A percentile compares a stretch with the other conserved stretches of the same genome.
Conservation (phyloP, 768 basidiomycete genomes). For the Lactifluus piperatus region DNA sequence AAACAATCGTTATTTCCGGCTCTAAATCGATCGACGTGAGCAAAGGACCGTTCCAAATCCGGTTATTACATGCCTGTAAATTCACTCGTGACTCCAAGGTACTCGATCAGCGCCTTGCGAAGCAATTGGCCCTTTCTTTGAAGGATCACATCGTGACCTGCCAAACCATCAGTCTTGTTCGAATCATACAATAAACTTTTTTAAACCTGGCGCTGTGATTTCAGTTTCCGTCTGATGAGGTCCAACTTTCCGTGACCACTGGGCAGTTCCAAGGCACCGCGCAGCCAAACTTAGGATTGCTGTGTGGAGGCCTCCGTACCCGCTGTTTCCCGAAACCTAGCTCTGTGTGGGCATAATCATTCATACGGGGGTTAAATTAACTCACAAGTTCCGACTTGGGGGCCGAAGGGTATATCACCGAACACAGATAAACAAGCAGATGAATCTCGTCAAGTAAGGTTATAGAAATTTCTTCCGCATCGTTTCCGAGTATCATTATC, state of each 20-base stretch:
- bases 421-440: slow-evolving; percentile 65
- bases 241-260: slow-evolving; percentile 49
- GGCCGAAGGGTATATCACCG: slow-evolving; percentile 58
- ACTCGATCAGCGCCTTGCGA: slow-evolving; percentile 52
- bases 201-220: slow-evolving; percentile 46
- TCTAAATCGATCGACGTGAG: slow-evolving; percentile 32
- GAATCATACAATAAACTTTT: not conserved
- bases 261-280: slow-evolving; percentile 51
- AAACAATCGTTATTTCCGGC: slow-evolving; percentile 59
- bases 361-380: slow-evolving; percentile 11
- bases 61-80: slow-evolving; percentile 47
- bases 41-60: not conserved
- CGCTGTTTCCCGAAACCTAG: slow-evolving; percentile 54
- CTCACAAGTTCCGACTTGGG: slow-evolving; percentile 73
- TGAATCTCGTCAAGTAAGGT: slow-evolving; percentile 72
- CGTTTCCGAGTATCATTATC: slow-evolving; percentile 72
- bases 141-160: slow-evolving; percentile 49
- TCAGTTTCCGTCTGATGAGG: slow-evolving; percentile 62
- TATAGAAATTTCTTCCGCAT: slow-evolving; percentile 50
- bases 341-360: not conserved
- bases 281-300: slow-evolving; percentile 71
- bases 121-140: slow-evolving; percentile 48
- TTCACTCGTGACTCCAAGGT: slow-evolving; percentile 63
- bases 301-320: slow-evolving; percentile 80
- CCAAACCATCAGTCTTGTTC: not conserved